Evolutionary conservation across 129 eudicot genomes (phyloP).

Genomic region (Tagetes patula): DNA sequence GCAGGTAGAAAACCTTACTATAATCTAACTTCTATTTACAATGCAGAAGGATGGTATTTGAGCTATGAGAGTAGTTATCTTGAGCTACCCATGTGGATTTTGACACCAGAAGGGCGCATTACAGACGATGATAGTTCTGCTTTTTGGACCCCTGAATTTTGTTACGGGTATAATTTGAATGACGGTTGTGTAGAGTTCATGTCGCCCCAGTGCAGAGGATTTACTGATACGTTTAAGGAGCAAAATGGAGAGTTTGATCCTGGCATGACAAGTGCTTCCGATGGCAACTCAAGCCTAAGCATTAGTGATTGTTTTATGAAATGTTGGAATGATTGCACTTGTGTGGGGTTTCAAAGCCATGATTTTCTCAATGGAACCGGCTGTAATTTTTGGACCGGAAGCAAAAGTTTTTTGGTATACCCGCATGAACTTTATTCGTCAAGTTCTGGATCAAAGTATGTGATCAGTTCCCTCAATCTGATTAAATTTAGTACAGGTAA

Average conservation of each 20-base stretch:
- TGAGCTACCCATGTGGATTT: background rate
- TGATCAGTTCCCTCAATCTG: constrained; percentile 25
- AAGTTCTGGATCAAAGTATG: constrained; percentile 4
- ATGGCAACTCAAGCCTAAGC: constrained; percentile 29
- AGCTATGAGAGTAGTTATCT: background rate
- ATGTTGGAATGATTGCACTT: constrained; percentile 53
- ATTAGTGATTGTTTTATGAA: constrained; percentile 43
- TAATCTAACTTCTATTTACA: constrained; percentile 18
- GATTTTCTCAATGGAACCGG: constrained; percentile 21
- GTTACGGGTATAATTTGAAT: constrained; percentile 24
- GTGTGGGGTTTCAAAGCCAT: constrained; percentile 31
- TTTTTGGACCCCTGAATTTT: constrained; percentile 18
- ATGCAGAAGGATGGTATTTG: constrained; percentile 7
- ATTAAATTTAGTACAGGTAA: constrained; percentile 4
- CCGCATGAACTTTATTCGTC: constrained; percentile 18
- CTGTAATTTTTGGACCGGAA: constrained; percentile 31
- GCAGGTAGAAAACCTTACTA: background rate
- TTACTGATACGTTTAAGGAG: background rate
- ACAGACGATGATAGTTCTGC: background rate
- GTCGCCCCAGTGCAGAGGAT: constrained; percentile 17
- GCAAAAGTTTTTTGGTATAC: background rate
- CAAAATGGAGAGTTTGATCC: constrained; percentile 15
- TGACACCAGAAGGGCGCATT: constrained; percentile 23
- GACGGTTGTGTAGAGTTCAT: constrained; percentile 24
- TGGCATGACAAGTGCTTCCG: background rate